Evolutionary conservation across 495 filamentous ascomycete species (phyloP).

Genomic region (Neurospora hispaniola): DNA sequence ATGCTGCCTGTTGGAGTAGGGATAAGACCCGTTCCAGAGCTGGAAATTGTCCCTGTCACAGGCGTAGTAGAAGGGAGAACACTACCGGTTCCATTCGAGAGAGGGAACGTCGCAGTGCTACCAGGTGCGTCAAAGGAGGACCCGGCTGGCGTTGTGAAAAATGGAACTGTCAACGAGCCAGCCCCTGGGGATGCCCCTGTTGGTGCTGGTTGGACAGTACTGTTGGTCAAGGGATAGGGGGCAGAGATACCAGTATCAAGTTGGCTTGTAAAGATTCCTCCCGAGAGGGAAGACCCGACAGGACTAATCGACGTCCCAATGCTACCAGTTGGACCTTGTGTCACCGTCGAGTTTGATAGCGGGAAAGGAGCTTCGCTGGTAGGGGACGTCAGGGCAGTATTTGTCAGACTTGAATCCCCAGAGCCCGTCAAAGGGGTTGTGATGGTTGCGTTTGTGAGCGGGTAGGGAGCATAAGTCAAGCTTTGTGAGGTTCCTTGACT

Average conservation of each 20-base stretch:
- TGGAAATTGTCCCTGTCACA: slow-evolving; percentile 1
- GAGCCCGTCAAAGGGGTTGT: slow-evolving; percentile 1
- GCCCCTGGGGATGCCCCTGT: background rate
- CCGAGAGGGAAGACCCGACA: background rate
- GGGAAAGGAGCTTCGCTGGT: slow-evolving; percentile 13
- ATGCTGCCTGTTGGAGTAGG: background rate
- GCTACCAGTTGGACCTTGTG: background rate
- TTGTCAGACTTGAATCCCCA: background rate
- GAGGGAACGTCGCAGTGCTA: background rate
- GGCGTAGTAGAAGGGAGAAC: background rate
- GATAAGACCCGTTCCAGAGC: background rate
- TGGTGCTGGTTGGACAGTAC: background rate
- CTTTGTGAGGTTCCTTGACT: background rate
- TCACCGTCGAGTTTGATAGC: slow-evolving; percentile 12
- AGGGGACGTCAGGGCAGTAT: background rate
- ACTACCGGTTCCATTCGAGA: slow-evolving; percentile 1
- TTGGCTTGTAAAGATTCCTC: background rate
- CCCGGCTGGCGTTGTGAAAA: background rate
- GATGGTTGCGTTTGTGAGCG: slow-evolving; percentile 7
- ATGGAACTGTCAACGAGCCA: background rate
- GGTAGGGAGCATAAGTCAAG: slow-evolving; percentile 1
- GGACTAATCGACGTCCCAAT: background rate
- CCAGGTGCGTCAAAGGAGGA: background rate
- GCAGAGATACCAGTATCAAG: background rate
- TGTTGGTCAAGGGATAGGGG: slow-evolving; percentile 8